These are phyloP conservation scores for Fusarium hostae DNA, from an alignment of 2,329 filamentous ascomycete species.

Conservation along the genomic window DNA sequence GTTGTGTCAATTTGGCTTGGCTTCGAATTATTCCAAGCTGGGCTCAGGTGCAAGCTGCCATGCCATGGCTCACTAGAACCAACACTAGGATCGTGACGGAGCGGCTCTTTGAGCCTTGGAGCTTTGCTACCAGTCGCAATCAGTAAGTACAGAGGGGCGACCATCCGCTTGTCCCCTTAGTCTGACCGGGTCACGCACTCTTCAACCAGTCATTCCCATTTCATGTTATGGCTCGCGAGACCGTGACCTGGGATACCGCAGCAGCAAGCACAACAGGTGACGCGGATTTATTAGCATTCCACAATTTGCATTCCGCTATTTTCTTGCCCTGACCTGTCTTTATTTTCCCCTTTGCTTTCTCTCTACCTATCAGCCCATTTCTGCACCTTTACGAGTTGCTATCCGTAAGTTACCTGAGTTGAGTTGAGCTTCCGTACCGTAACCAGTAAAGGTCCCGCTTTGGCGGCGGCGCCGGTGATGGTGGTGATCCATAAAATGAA, in stretches of 20 bases:
- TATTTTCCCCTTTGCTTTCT: constrained; percentile 6
- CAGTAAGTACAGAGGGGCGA: constrained; percentile 36
- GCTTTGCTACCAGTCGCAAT: constrained; percentile 24
- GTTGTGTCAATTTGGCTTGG: constrained; percentile 33
- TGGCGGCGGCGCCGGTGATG: constrained; percentile 27
- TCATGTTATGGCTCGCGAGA: constrained; percentile 31
- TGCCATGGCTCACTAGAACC: constrained; percentile 14
- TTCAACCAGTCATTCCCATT: constrained; percentile 40
- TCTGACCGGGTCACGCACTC: constrained; percentile 37
- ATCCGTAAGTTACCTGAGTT: background rate
- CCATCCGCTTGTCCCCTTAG: constrained; percentile 34
- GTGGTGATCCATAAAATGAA: constrained; percentile 12
- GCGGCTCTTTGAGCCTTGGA: constrained; percentile 43
- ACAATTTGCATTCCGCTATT: constrained; percentile 25
- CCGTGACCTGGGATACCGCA: constrained; percentile 24
- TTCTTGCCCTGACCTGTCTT: background rate
- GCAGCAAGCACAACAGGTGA: constrained; percentile 35
- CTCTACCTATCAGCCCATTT: constrained; percentile 36
- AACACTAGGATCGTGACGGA: constrained; percentile 46
- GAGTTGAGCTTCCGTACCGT: constrained; percentile 5
- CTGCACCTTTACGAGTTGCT: constrained; percentile 30
- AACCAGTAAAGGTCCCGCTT: constrained; percentile 22
- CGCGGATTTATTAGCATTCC: constrained; percentile 23
- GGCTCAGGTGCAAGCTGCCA: background rate
- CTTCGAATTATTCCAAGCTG: constrained; percentile 1